These are phyloP conservation scores for Saccharum officinarum DNA, from an alignment of 176 grass and related monocot species.

Conservation along the genomic window DNA sequence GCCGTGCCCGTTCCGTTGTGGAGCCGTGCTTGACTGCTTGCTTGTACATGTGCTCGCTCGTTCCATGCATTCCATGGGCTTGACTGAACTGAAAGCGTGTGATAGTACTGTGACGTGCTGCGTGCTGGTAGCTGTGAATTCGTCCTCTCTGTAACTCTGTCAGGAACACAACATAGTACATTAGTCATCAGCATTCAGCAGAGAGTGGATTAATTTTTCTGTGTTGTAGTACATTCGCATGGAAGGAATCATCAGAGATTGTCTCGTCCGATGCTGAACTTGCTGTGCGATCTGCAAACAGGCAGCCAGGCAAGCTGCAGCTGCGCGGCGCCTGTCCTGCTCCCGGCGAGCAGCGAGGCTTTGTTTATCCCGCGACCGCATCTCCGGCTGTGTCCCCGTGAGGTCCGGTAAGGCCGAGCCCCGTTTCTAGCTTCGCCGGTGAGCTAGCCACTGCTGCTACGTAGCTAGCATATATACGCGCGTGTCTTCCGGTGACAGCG, in stretches of 20 bases:
- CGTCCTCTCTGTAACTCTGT: neutral
- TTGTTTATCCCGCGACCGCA: too few species aligned
- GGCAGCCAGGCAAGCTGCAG: neutral
- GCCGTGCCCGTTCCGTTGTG: neutral
- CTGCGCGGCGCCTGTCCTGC: too few species aligned
- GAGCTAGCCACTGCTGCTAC: too few species aligned
- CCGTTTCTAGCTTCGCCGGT: too few species aligned
- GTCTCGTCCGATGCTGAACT: neutral
- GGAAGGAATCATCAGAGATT: neutral
- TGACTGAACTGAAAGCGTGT: neutral
- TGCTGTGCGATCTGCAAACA: neutral
- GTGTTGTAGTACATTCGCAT: neutral
- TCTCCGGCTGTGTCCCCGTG: too few species aligned
- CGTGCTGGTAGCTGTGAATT: neutral
- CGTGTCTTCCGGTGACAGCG: too few species aligned
- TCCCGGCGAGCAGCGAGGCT: too few species aligned
- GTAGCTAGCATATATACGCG: too few species aligned
- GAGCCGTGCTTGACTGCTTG: neutral
- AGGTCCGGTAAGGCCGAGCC: too few species aligned
- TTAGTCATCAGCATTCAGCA: too few species aligned
- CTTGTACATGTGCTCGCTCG: neutral
- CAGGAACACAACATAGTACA: neutral
- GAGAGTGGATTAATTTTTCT: neutral
- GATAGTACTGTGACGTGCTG: neutral
- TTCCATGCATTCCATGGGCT: neutral